Evolutionary conservation across 1,139 yeast species (phyloP).

Genomic region (Geotrichum europaeum): DNA sequence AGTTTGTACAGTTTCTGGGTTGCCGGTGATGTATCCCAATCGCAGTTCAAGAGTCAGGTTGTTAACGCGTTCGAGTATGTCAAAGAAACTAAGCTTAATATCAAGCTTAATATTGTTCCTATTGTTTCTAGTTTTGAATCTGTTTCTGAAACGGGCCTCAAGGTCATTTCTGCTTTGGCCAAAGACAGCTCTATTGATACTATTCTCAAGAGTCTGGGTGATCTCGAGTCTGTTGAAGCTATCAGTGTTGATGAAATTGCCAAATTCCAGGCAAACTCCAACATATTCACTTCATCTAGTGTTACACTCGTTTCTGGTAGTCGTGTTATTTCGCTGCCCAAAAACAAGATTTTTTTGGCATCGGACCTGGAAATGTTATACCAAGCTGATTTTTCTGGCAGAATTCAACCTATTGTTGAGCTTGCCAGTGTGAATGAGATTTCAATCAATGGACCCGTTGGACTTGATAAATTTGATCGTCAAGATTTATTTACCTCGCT

Average conservation of each 20-base stretch:
- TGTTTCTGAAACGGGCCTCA: neutral
- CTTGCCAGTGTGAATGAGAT: slow-evolving; percentile 10
- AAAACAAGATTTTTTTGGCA: slow-evolving; percentile 7
- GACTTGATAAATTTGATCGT: slow-evolving; percentile 16
- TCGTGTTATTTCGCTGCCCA: slow-evolving; percentile 22
- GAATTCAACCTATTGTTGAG: slow-evolving; percentile 25
- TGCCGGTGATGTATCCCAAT: slow-evolving; percentile 48
- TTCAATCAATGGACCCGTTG: neutral
- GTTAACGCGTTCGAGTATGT: slow-evolving; percentile 34
- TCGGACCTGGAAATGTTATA: slow-evolving; percentile 24
- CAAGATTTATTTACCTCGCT: slow-evolving; percentile 27
- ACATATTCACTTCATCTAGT: too few species aligned
- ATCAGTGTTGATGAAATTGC: neutral
- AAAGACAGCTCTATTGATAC: neutral
- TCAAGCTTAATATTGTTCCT: slow-evolving; percentile 39
- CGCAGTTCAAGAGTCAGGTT: slow-evolving; percentile 41
- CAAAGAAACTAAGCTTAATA: slow-evolving; percentile 21
- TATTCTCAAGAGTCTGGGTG: neutral
- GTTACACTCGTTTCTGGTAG: slow-evolving; percentile 27
- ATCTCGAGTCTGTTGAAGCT: neutral
- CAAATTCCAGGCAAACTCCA: neutral
- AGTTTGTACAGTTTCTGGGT: slow-evolving; percentile 43
- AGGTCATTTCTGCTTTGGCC: neutral
- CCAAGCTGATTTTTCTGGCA: slow-evolving; percentile 25
- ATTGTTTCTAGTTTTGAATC: neutral